Evolutionary conservation across 2,329 filamentous ascomycete genomes (phyloP).

Genomic region (Parastagonospora nodorum): DNA sequence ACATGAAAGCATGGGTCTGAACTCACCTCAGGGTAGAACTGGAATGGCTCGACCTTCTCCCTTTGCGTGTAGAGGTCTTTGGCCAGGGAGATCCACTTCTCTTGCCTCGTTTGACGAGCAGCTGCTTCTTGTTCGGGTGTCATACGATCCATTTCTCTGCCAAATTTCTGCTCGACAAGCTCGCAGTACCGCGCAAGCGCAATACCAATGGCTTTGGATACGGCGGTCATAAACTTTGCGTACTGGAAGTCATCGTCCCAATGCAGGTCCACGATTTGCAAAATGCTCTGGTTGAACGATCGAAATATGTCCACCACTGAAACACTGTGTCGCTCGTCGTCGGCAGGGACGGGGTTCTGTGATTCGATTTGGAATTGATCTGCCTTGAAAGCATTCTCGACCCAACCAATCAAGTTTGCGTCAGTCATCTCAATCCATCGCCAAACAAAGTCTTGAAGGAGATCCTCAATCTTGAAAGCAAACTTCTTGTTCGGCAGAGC

Average conservation of each 20-base stretch:
- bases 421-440: conserved; percentile 88
- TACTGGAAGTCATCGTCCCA: conserved; percentile 95
- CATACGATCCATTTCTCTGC: conserved; percentile 88
- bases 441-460: conserved; percentile 93
- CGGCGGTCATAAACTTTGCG: conserved; percentile 94
- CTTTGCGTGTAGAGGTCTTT: conserved; percentile 92
- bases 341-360: conserved; percentile 66
- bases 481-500: conserved; percentile 75
- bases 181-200: conserved; percentile 92
- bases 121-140: conserved; percentile 85
- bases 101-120: conserved; percentile 79
- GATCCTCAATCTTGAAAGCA: conserved; percentile 82
- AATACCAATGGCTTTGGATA: conserved; percentile 81
- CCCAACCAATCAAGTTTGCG: conserved; percentile 76
- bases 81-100: conserved; percentile 90
- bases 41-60: conserved; percentile 93
- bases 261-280: conserved; percentile 82
- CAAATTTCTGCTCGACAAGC: conserved; percentile 81
- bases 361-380: conserved; percentile 81
- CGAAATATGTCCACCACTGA: conserved; percentile 93
- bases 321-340: conserved; percentile 88
- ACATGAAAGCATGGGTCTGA: not conserved
- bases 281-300: conserved; percentile 88
- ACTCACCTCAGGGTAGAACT: conserved; percentile 88
- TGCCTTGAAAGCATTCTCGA: conserved; percentile 88